These are phyloP conservation scores for Magnusiomyces paraingens DNA, from an alignment of 1,139 yeast genomes.

Conservation along the genomic window DNA sequence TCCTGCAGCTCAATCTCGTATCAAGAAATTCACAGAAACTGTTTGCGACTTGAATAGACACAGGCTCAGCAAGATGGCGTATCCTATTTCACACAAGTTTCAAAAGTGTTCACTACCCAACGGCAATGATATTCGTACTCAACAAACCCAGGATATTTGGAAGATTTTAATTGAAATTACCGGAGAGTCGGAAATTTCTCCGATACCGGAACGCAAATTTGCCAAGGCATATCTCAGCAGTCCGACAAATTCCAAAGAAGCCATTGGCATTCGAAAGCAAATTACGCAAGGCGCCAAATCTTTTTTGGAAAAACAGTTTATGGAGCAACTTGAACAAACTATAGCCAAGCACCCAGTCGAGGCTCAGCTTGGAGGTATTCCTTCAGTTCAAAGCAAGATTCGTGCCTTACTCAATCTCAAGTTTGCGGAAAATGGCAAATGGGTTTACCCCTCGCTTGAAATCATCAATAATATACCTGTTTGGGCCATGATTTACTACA, in stretches of 20 bases:
- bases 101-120: slow-evolving; percentile 39
- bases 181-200: slow-evolving; percentile 26
- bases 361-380: slow-evolving; percentile 52
- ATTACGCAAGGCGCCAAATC: slow-evolving; percentile 52
- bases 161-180: slow-evolving; percentile 28
- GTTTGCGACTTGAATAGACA: slow-evolving; percentile 65
- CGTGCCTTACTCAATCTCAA: slow-evolving; percentile 53
- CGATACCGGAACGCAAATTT: slow-evolving; percentile 44
- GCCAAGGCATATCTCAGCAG: slow-evolving; percentile 32
- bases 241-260: slow-evolving; percentile 21
- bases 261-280: slow-evolving; percentile 40
- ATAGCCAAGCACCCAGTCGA: slow-evolving; percentile 58
- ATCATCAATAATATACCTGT: slow-evolving; percentile 78
- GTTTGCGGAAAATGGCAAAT: slow-evolving; percentile 37
- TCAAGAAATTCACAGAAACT: slow-evolving; percentile 60
- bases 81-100: slow-evolving; percentile 48
- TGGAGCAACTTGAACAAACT: slow-evolving; percentile 63
- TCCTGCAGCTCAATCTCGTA: slow-evolving; percentile 22
- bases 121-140: slow-evolving; percentile 31
- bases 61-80: slow-evolving; percentile 47
- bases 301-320: slow-evolving; percentile 71
- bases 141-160: slow-evolving; percentile 36
- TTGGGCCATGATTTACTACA: slow-evolving; percentile 85
- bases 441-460: slow-evolving; percentile 48
- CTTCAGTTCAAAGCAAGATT: slow-evolving; percentile 66